phyloP scores from a whole-genome alignment of 768 basidiomycete genomes.

The Coprinopsis strossmayeri region DNA sequence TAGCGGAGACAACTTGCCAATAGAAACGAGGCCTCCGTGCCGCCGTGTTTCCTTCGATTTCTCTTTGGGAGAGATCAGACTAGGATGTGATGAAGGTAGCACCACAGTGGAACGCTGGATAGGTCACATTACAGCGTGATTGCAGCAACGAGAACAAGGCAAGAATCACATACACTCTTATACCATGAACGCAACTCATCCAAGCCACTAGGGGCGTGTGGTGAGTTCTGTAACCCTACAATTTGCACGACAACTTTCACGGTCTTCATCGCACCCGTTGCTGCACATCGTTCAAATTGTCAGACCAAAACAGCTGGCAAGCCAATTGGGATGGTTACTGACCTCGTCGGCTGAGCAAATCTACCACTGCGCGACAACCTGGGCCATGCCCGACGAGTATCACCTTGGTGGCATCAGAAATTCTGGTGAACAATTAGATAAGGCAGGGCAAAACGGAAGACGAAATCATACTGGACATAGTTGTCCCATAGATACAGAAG shows the following conservation, averaged over 20 bases:
- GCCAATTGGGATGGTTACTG: slow-evolving; percentile 15
- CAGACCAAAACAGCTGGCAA: slow-evolving; percentile 2
- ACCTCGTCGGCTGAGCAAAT: slow-evolving; percentile 71
- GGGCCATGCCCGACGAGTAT: slow-evolving; percentile 85
- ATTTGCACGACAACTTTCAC: slow-evolving; percentile 78
- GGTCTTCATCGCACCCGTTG: slow-evolving; percentile 46
- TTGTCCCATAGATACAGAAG: slow-evolving; percentile 94
- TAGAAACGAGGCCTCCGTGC: slow-evolving; percentile 58
- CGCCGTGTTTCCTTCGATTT: slow-evolving; percentile 43
- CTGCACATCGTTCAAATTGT: slow-evolving; percentile 18
- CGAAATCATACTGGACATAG: slow-evolving; percentile 71
- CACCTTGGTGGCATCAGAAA: slow-evolving; percentile 67
- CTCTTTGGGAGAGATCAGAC: slow-evolving; percentile 30
- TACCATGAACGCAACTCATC: slow-evolving; percentile 69
- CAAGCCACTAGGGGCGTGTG: slow-evolving; percentile 44
- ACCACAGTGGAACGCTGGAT: slow-evolving; percentile 65
- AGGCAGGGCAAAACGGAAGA: not conserved
- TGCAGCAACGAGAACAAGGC: not conserved
- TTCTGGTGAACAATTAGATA: slow-evolving; percentile 33
- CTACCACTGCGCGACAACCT: slow-evolving; percentile 71
- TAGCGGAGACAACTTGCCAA: slow-evolving; percentile 38
- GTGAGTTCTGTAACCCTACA: slow-evolving; percentile 52
- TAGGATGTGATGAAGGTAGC: slow-evolving; percentile 56
- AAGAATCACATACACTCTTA: slow-evolving; percentile 39
- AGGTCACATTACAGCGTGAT: not conserved